Base-by-base conservation (phyloP, 2,329 filamentous ascomycete genomes). In the Fusarium virguliforme region DNA sequence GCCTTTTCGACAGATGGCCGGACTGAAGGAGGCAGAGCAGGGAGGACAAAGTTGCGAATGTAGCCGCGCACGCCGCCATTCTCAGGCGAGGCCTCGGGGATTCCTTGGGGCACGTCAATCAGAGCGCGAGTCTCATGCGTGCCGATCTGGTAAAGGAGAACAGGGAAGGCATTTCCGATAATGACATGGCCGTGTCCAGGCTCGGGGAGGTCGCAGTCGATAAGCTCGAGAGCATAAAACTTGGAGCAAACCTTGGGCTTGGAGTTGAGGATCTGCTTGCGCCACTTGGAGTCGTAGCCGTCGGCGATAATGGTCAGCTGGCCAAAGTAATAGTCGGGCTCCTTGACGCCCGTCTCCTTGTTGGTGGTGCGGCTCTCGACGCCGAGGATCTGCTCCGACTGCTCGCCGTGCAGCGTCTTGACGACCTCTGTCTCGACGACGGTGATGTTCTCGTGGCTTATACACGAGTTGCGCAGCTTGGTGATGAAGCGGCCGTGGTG, bases 131-230 rank as follows among this genome's bases (percentile, higher is more conserved):
- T 99, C 83, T 98, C 96, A 83, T 92, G 95, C 5, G 94, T 92
- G 78, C 96, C 95, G 79, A 99, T 99, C 83, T 98, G 96, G 85
- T 99, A 99, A 64, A 99, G 88, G 26, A 99, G 90, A 35, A 97
- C 90, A 1, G 96, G 95, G 67, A 81, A 85, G 50, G 89, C 88
- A 70, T 93, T 88, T 75, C 91, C 91, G 68, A 99, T 92, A 60
- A 98, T 86, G 71, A 99, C 95, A 81, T 97, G 94, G 22, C 95
- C 96, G 79, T 94, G 93, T 68, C 90, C 85, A 2, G 90, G 89
- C 58, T 88, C 85, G 3, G 94, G 94, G 9, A 98, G 88, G 26
- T 91, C 87, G 62, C 93, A 94, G 80, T 98, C 95, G 77, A 96
- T 93, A 70, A 99, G 88, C 81, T 99, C 95, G 35, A 99, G 88